These are phyloP conservation scores for Drosera spatulata DNA, from an alignment of 179 eudicot genomes.

Conservation along the genomic window DNA sequence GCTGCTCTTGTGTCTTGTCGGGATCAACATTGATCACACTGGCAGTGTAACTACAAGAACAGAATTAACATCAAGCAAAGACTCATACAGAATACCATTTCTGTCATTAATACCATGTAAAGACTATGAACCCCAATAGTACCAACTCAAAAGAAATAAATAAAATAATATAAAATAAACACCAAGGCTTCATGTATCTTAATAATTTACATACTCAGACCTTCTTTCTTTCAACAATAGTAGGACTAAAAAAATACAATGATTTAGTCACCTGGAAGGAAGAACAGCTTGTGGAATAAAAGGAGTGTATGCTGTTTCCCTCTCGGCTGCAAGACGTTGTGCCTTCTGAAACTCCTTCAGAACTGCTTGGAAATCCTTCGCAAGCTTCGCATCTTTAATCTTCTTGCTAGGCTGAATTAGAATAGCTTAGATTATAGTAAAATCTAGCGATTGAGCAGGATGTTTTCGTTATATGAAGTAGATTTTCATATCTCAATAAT, in stretches of 20 bases:
- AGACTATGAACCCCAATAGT: no score
- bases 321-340: slow-evolving; percentile 70
- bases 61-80: background rate
- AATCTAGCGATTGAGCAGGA: background rate
- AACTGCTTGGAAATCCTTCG: slow-evolving; percentile 80
- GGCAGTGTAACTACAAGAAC: slow-evolving; percentile 8
- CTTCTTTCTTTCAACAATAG: no score
- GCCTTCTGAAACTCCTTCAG: slow-evolving; percentile 81
- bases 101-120: no score
- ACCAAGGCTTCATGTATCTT: no score
- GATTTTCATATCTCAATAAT: background rate
- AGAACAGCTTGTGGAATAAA: slow-evolving; percentile 51
- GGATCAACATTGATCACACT: slow-evolving; percentile 11
- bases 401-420: slow-evolving; percentile 60
- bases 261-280: slow-evolving; percentile 36
- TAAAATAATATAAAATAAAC: no score
- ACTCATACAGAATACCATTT: no score
- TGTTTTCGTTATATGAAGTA: background rate
- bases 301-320: slow-evolving; percentile 80
- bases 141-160: no score
- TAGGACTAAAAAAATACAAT: no score
- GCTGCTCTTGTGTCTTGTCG: slow-evolving; percentile 48
- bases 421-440: background rate
- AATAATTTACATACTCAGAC: no score
- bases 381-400: slow-evolving; percentile 81